Percentiles rank a stretch among this genome's conserved stretches.
These are phyloP conservation scores for Metschnikowia koreensis DNA, from an alignment of 805 yeast genomes.

Conservation along the genomic window DNA sequence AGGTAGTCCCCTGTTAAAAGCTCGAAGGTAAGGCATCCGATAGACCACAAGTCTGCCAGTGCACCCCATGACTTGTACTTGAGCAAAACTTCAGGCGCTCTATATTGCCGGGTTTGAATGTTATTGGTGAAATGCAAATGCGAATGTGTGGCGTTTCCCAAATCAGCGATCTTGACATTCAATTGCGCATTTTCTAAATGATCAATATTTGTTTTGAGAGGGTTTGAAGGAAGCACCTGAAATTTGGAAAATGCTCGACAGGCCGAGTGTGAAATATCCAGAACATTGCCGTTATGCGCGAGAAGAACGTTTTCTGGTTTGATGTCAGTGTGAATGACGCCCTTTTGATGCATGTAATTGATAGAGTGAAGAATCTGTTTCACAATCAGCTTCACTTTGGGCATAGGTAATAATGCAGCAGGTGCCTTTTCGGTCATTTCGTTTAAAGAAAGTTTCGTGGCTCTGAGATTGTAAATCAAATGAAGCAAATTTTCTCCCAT, in stretches of 20 bases:
- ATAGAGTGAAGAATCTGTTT: conserved; percentile 72
- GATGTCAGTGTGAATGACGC: conserved; percentile 71
- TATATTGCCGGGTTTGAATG: conserved; percentile 87
- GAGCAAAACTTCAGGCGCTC: conserved; percentile 74
- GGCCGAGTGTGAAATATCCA: neutral
- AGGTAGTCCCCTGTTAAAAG: conserved; percentile 90
- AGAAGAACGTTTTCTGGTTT: conserved; percentile 62
- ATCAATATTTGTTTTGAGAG: conserved; percentile 6
- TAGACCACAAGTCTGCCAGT: conserved; percentile 93
- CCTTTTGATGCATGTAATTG: conserved; percentile 71
- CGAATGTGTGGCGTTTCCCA: conserved; percentile 88
- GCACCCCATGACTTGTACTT: conserved; percentile 80
- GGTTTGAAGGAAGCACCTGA: conserved; percentile 19
- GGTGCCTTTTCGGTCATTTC: neutral
- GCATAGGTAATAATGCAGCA: conserved; percentile 49
- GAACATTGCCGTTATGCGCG: conserved; percentile 1
- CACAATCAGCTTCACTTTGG: conserved; percentile 76
- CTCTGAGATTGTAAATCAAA: conserved; percentile 77
- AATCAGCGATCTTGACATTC: conserved; percentile 78
- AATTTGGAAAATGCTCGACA: neutral
- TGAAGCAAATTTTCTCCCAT: conserved; percentile 91
- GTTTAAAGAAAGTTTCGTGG: conserved; percentile 13
- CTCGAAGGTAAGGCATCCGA: conserved; percentile 89
- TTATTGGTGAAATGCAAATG: conserved; percentile 81
- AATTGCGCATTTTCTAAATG: conserved; percentile 11